Evolutionary conservation across 192 early-diverging fungal species (phyloP), one percentile per base, ranked within the genome.

Genomic region (Powellomyces hirtus): DNA sequence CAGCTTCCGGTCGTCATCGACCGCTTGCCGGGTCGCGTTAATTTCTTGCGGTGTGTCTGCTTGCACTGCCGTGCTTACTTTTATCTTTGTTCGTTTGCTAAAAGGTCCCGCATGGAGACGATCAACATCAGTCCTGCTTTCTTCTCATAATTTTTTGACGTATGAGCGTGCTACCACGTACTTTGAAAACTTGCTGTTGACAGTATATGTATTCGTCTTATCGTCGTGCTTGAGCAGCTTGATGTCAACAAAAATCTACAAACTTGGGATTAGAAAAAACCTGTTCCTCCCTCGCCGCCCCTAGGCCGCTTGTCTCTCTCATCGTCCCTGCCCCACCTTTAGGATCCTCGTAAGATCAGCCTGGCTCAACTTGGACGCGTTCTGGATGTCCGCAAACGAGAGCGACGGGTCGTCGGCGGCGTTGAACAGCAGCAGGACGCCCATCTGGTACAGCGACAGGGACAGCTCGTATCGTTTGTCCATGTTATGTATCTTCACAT

Each of bases 71-170:
- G 86, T 79, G 51, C 74, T 81, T 22, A 92, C 71, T 70, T 92
- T 93, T 31, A 94, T 81, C 71, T 94, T 94, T 4, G 86, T 91
- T 27, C 90, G 81, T 78, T 93, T 93, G 72, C 87, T 92, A 60
- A 36, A 53, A 42, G 8, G 18, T 18, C 40, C 10, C 8, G 40
- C 10, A 42, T 42, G 8, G 8, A 42, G 18, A 42, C 8, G 40
- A 42, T 8, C 40, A 18, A 13, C 10, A 13, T 42, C 40, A 42
- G 18, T 42, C 8, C 18, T 18, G n/a, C n/a, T n/a, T n/a, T n/a
- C n/a, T n/a, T n/a, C n/a, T n/a, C n/a, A n/a, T n/a, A n/a, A n/a
- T n/a, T n/a, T n/a, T n/a, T n/a, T n/a, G n/a, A n/a, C n/a, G n/a
- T n/a, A n/a, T n/a, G n/a, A n/a, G n/a, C n/a, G n/a, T n/a, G n/a